Conservation (phyloP, 2,329 filamentous ascomycete genomes). For the Lecanosticta acicola region DNA sequence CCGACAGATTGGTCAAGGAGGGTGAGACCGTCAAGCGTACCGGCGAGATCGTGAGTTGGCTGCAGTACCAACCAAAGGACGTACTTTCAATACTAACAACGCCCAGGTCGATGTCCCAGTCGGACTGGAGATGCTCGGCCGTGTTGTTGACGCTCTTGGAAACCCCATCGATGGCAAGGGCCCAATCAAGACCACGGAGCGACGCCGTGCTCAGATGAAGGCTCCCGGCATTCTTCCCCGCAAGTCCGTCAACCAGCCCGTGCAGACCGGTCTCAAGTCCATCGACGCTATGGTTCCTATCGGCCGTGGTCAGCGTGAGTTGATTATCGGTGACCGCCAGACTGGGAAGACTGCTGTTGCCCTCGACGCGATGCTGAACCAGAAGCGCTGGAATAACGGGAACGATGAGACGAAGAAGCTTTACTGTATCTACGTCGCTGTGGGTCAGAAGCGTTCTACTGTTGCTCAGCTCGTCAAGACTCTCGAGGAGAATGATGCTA, state of each 20-base stretch:
- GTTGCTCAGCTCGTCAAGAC: conserved; percentile 99
- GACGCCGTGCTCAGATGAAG: conserved; percentile 96
- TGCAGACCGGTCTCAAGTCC: conserved; percentile 99
- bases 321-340: conserved; percentile 99
- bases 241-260: conserved; percentile 94
- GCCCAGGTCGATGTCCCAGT: conserved; percentile 89
- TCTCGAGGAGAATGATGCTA: conserved; percentile 98
- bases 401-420: conserved; percentile 95
- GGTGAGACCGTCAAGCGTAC: conserved; percentile 99
- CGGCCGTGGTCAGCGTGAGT: conserved; percentile 99
- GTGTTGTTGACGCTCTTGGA: conserved; percentile 96
- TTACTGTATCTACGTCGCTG: conserved; percentile 98
- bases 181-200: conserved; percentile 85
- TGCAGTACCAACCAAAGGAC: not conserved
- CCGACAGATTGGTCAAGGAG: conserved; percentile 99
- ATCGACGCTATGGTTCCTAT: conserved; percentile 99
- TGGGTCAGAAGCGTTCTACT: conserved; percentile 99
- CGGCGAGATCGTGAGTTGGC: conserved; percentile 82
- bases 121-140: conserved; percentile 85
- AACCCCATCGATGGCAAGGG: conserved; percentile 99
- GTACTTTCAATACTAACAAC: conserved; percentile 9
- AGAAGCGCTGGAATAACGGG: conserved; percentile 92
- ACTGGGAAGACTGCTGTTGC: conserved; percentile 99
- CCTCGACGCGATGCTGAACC: conserved; percentile 97
- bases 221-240: conserved; percentile 97